Evolutionary conservation across 1,284 basidiomycete genomes (phyloP), one percentile per base, ranked within the genome.

Genomic region (Sporisorium iseilematis-ciliati): DNA sequence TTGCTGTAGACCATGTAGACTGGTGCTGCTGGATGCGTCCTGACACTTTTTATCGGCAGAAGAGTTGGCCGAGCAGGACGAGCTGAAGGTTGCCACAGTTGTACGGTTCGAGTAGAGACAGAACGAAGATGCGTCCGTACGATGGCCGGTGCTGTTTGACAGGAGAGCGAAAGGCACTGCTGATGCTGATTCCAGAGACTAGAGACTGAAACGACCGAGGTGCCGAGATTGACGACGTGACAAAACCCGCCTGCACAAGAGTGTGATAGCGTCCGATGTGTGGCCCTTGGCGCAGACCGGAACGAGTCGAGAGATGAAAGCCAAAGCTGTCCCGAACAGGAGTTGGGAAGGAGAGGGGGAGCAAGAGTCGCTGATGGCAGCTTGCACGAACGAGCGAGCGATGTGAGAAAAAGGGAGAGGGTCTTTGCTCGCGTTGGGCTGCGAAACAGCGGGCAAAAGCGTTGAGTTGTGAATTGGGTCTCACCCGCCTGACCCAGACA

Each of bases 1-100:
- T 40, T 42, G 57, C 26, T 23, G 16, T 26, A 8, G 63, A 29
- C 35, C 68, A 71, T 65, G 45, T 26, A 65, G 51, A 20, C 31
- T 23, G 38, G 35, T 62, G 35, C 52, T 31, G 8, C 26, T 49
- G n/a, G 18, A 49, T 29, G 46, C 46, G 7, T 29, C 16, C 26
- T 48, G 2, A 16, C 8, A n/a, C 26, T 7, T n/a, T 14, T 7
- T 10, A 49, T 31, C 54, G 21, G 29, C 42, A 18, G 26, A 7
- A 20, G 25, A 45, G 42, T 7, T 31, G 42, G 29, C 23, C 31
- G 46, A 56, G 26, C n/a, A 31, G 20, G 16, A 26, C 18, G 33
- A 52, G 23, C 40, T 25, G 49, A 11, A 35, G 10, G 38, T 26
- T 26, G 51, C 25, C n/a, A 25, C 26, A n/a, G 29, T 18, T 33